A percentile compares a stretch with the other conserved stretches of the same genome.
These are phyloP conservation scores for Daldinia eschscholtzii DNA, from an alignment of 2,329 filamentous ascomycete species.

Conservation along the genomic window DNA sequence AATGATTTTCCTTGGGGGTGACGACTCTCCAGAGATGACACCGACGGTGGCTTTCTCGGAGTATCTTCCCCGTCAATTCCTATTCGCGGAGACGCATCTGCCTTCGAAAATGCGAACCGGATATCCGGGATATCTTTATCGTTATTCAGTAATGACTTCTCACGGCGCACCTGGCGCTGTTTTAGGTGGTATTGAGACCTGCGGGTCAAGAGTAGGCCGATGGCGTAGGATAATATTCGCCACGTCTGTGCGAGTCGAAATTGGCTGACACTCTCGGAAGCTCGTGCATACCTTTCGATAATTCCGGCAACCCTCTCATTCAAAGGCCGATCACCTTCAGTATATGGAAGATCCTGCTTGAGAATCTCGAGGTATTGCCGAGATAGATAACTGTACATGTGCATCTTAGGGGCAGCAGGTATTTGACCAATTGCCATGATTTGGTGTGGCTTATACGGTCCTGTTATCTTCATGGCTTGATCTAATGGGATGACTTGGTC, in stretches of 20 bases:
- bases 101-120: conserved; percentile 32
- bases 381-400: conserved; percentile 69
- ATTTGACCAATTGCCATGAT: conserved; percentile 72
- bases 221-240: conserved; percentile 70
- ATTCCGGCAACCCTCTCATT: conserved; percentile 63
- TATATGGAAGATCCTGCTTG: conserved; percentile 61
- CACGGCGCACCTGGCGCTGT: conserved; percentile 57
- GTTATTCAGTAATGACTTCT: conserved; percentile 30
- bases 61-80: conserved; percentile 44
- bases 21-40: conserved; percentile 53
- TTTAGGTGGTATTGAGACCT: conserved; percentile 71
- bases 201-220: conserved; percentile 65
- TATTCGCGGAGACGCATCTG: conserved; percentile 40
- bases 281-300: conserved; percentile 68
- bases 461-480: conserved; percentile 69
- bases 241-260: conserved; percentile 74
- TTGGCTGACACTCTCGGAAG: conserved; percentile 68
- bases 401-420: conserved; percentile 64
- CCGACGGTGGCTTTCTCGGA: conserved; percentile 47
- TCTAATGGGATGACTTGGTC: conserved; percentile 66
- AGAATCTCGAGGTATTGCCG: conserved; percentile 68
- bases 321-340: conserved; percentile 55
- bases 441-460: conserved; percentile 70
- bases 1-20: conserved; percentile 58
- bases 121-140: conserved; percentile 34